Evolutionary conservation across 1,139 yeast genomes (phyloP).

Genomic region (Barnettozyma hawaiiensis): DNA sequence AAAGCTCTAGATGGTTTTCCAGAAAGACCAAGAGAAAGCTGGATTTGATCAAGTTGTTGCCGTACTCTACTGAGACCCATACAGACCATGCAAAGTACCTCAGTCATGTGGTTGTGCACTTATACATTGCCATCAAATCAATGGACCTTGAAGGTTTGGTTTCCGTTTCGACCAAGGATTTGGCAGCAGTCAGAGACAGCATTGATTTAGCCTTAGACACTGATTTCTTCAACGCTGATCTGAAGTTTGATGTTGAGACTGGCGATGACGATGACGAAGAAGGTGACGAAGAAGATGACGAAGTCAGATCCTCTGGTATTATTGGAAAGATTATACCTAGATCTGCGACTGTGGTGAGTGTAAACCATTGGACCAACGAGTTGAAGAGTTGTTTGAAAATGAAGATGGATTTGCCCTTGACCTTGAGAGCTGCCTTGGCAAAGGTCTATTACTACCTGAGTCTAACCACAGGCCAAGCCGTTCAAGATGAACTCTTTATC

Average conservation of each 20-base stretch:
- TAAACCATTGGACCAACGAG: constrained; percentile 87
- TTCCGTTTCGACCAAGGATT: constrained; percentile 60
- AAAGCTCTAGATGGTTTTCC: constrained; percentile 51
- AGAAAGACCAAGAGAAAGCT: constrained; percentile 48
- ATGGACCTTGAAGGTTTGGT: constrained; percentile 72
- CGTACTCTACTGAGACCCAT: constrained; percentile 69
- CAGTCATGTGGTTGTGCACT: constrained; percentile 70
- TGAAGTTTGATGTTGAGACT: constrained; percentile 39
- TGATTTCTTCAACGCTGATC: constrained; percentile 35
- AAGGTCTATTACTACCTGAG: constrained; percentile 69
- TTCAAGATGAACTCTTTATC: constrained; percentile 58
- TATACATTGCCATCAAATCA: constrained; percentile 73
- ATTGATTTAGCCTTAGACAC: constrained; percentile 50
- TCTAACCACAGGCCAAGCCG: constrained; percentile 68
- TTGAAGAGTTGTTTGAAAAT: constrained; percentile 72
- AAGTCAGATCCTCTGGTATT: constrained; percentile 33
- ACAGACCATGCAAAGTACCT: constrained; percentile 69
- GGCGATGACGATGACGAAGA: constrained; percentile 38
- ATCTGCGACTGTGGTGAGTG: constrained; percentile 69
- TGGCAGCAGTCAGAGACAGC: constrained; percentile 38
- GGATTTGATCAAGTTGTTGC: constrained; percentile 58
- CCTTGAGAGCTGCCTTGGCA: constrained; percentile 56
- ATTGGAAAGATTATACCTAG: constrained; percentile 56
- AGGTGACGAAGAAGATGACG: constrained; percentile 43
- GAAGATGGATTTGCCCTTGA: constrained; percentile 77